Base-by-base conservation (phyloP, 345 rosid species). In the Lenwebbia sp. region DNA sequence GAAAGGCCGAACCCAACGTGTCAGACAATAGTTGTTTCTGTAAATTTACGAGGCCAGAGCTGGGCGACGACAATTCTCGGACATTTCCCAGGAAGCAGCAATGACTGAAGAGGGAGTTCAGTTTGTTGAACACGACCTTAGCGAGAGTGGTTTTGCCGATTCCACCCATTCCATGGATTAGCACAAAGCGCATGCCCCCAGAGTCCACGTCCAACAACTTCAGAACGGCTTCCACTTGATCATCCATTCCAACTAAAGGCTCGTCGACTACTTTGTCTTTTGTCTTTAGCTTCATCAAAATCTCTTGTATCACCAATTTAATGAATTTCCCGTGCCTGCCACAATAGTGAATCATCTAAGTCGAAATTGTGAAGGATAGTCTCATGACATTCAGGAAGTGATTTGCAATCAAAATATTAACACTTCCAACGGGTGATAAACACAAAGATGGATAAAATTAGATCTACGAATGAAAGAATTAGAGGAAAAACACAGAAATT, bases 321-420 rank as follows among this genome's bases (percentile, higher is more conserved):
- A 60, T 28, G 74, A 60, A 60, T 13, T 28, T 12, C 74, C 37
- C 5, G 5, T 60, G 0, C 74, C 37, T 60, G 74, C 74, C 21
- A n/a, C 8, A 28, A 13, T 1, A 28, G 2, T 5, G 17, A 60
- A 6, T 60, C 4, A 28, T 13, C 21, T n/a, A 60, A 60, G 37
- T 13, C 1, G 19, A 60, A 13, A 60, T 28, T 28, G 74, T 5
- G 30, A 28, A 60, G 19, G 22, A 62, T 3, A 30, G 15, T 30
- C 0, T 30, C 3, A 62, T 2, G 22, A 4, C 75, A 2, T 37
- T 6, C 11, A 0, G 11, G 0, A 28, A 14, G 40, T n/a, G 40
- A 37, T 7, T 3, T 1, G 75, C 40, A 62, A 13, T 14, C 75
- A 30, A 62, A 30, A 62, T 28, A 17, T 5, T 15, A 30, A 62